Evolutionary conservation across 371 early-diverging fungal genomes (phyloP).

Genomic region (Paramicrosporidium saccamoebae): DNA sequence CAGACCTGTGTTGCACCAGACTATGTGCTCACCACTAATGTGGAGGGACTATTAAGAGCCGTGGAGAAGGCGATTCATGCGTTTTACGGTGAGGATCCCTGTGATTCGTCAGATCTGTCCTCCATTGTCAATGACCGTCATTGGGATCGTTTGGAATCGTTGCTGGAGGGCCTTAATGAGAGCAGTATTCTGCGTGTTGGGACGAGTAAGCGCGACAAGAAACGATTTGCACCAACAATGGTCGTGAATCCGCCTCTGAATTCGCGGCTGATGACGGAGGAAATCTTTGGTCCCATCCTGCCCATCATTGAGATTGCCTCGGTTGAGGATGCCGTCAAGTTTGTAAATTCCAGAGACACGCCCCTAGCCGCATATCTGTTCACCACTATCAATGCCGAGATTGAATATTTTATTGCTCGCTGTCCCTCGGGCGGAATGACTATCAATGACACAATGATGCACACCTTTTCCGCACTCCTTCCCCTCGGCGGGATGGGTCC

Average conservation of each 20-base stretch:
- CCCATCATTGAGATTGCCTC: conserved; percentile 30
- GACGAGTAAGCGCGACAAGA: conserved; percentile 11
- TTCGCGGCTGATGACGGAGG: conserved; percentile 20
- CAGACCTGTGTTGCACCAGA: conserved; percentile 71
- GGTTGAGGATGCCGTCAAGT: conserved; percentile 28
- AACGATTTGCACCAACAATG: conserved; percentile 25
- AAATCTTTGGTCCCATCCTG: conserved; percentile 57
- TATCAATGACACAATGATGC: conserved; percentile 43
- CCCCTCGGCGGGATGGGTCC: conserved; percentile 78
- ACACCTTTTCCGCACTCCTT: conserved; percentile 9
- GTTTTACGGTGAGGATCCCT: conserved; percentile 13
- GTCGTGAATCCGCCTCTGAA: conserved; percentile 11
- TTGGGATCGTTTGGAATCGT: conserved; percentile 16
- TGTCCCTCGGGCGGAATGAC: conserved; percentile 36
- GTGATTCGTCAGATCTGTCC: conserved; percentile 12
- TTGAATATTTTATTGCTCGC: conserved; percentile 7
- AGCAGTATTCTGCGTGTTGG: conserved; percentile 15
- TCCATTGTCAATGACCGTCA: conserved; percentile 37
- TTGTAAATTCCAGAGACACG: conserved; percentile 15
- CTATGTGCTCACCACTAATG: conserved; percentile 32
- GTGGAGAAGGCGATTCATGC: conserved; percentile 10
- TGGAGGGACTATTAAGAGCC: too few relatives aligned
- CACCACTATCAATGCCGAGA: conserved; percentile 8
- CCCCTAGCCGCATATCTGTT: conserved; percentile 38
- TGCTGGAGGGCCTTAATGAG: conserved; percentile 12